These are phyloP conservation scores for Irineochytrium annulatum DNA, from an alignment of 192 early-diverging fungal genomes.

Conservation along the genomic window DNA sequence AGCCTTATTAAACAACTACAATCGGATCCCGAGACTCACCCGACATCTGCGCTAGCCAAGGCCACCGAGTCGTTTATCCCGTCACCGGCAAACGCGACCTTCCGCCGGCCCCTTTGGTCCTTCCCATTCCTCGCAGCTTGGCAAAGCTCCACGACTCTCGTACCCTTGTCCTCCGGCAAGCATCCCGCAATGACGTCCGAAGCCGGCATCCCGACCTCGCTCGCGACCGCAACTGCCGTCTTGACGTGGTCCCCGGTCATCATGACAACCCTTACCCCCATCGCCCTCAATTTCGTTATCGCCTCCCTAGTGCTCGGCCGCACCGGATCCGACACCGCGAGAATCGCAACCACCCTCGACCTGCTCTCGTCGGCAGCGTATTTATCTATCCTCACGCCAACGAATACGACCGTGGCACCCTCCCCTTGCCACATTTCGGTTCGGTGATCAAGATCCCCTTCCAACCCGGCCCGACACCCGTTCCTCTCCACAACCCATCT, in stretches of 20 bases:
- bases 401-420: conserved; percentile 56
- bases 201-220: conserved; percentile 55
- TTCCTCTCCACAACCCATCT: conserved; percentile 23
- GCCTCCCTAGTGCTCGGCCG: conserved; percentile 55
- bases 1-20: background rate
- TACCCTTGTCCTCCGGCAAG: conserved; percentile 69
- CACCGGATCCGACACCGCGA: conserved; percentile 61
- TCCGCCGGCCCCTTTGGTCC: conserved; percentile 3
- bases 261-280: conserved; percentile 71
- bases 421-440: conserved; percentile 49
- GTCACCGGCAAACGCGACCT: conserved; percentile 90
- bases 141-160: conserved; percentile 57
- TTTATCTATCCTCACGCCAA: conserved; percentile 41
- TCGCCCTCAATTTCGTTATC: conserved; percentile 40
- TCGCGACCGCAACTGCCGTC: conserved; percentile 61
- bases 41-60: conserved; percentile 82
- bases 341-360: conserved; percentile 49
- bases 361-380: conserved; percentile 10
- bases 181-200: conserved; percentile 59
- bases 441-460: conserved; percentile 14
- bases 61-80: conserved; percentile 95
- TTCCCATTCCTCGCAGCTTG: conserved; percentile 12
- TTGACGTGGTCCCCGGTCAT: conserved; percentile 69
- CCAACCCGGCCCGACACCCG: conserved; percentile 1
- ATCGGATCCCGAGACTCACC: conserved; percentile 36